phyloP scores from a whole-genome alignment of 2,329 filamentous ascomycete genomes.

The Rhinocladiella similis region DNA sequence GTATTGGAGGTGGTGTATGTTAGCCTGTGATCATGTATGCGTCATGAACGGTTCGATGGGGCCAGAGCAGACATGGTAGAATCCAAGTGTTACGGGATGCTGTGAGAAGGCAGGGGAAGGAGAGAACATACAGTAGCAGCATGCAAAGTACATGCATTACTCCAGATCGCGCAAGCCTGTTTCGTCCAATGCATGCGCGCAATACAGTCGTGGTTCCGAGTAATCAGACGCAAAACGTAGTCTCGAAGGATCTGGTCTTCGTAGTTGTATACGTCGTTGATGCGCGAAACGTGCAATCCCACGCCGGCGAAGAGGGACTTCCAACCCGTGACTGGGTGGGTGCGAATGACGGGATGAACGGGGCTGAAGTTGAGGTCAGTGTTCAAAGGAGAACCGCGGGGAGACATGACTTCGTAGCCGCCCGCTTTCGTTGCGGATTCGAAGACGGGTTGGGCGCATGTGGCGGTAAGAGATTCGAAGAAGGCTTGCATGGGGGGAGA shows the following conservation, averaged over 20 bases:
- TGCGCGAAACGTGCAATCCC: conserved; percentile 40
- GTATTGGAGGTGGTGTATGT: neutral
- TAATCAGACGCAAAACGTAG: conserved; percentile 37
- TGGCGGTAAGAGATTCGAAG: conserved; percentile 60
- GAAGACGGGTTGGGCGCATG: conserved; percentile 54
- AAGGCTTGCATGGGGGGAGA: conserved; percentile 54
- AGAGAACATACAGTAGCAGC: conserved; percentile 18
- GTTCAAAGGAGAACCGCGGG: conserved; percentile 57
- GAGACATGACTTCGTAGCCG: conserved; percentile 38
- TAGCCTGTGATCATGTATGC: too few species aligned
- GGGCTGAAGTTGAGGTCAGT: conserved; percentile 52
- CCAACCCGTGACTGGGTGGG: conserved; percentile 66
- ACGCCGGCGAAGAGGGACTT: conserved; percentile 54
- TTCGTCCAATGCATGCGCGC: conserved; percentile 27
- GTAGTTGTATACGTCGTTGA: conserved; percentile 47
- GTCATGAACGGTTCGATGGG: too few species aligned
- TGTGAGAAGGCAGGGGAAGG: too few species aligned
- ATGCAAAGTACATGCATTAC: conserved; percentile 25
- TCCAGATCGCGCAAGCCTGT: conserved; percentile 27
- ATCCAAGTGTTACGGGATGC: neutral
- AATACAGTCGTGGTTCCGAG: conserved; percentile 40
- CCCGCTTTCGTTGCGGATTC: conserved; percentile 44
- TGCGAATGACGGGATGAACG: conserved; percentile 58
- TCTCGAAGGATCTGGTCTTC: conserved; percentile 40
- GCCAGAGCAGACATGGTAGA: too few species aligned